phyloP scores from a whole-genome alignment of 306 rosid species.

The Acacia acuminata region DNA sequence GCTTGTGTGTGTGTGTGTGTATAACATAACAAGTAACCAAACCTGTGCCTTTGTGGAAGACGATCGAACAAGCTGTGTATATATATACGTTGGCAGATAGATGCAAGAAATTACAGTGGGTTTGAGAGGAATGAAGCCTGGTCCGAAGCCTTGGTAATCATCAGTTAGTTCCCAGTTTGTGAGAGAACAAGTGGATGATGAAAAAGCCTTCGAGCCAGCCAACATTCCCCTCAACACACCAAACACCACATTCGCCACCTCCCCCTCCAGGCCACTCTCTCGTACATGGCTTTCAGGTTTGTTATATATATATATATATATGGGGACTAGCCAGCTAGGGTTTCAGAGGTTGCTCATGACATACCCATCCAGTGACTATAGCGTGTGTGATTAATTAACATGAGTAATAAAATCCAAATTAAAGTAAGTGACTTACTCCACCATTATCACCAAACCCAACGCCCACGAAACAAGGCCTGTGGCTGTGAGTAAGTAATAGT shows the following conservation, averaged over 20 bases:
- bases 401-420: too few relatives aligned
- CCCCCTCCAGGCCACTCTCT: background rate
- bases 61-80: background rate
- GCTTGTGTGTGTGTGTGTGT: background rate
- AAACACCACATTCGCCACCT: background rate
- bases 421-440: background rate
- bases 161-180: background rate
- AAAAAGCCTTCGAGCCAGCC: constrained; percentile 89
- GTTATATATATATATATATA: background rate
- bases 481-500: background rate
- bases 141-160: constrained; percentile 67
- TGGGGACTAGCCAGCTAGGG: background rate
- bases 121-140: constrained; percentile 94
- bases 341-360: background rate
- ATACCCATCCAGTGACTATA: background rate
- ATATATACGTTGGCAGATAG: background rate
- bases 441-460: constrained; percentile 3
- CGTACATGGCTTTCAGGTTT: background rate
- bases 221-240: constrained; percentile 81
- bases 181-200: background rate
- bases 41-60: background rate
- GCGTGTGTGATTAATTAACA: background rate
- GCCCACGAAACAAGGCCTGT: background rate
- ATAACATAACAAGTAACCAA: background rate
- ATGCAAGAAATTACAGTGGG: background rate